Evolutionary conservation across 1,284 basidiomycete genomes (phyloP), one percentile per base, ranked within the genome.

Genomic region (Apiotrichum gracile): DNA sequence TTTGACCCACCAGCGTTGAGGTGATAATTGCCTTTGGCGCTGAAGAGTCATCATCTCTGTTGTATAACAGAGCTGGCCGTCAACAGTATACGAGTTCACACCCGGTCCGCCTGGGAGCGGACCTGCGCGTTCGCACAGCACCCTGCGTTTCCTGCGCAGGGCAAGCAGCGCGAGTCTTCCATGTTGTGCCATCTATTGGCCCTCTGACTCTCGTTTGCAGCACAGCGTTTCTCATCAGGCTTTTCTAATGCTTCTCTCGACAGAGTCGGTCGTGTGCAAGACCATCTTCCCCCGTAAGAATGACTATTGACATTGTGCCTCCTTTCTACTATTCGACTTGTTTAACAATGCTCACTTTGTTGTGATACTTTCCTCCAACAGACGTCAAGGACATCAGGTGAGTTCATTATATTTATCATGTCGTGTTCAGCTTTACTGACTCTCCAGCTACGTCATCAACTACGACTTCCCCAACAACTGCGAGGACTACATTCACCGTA

Each of bases 391-490:
- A 75, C 61, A 74, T 69, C 46, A 37, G 49, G 62, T 64, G 52
- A 64, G 60, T 61, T 22, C 1, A 33, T 34, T 26, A 14, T 8
- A 8, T 9, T 12, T 6, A 2, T 9, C 25, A 7, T 33, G 6
- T 22, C 43, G 9, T 33, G 5, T n/a, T 41, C 51, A 47, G 45
- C 50, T 48, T 48, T 74, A 49, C 47, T 16, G 44, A 60, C 21
- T 21, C 17, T 47, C 27, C 45, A 51, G 55, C 51, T 48, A 55
- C 61, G 61, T 66, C 58, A 64, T 70, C 35, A 92, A 92, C 79
- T 94, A 91, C 76, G 92, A 96, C 75, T 97, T 96, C 81, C 91
- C 93, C 5, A 96, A 93, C 78, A 71, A 71, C 65, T 70, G 68
- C 58, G 67, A 78, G 68, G 78, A 80, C 69, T 80, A 80, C 70